These are phyloP conservation scores for Xylaria sp. DNA, from an alignment of 2,329 filamentous ascomycete genomes.

Conservation along the genomic window DNA sequence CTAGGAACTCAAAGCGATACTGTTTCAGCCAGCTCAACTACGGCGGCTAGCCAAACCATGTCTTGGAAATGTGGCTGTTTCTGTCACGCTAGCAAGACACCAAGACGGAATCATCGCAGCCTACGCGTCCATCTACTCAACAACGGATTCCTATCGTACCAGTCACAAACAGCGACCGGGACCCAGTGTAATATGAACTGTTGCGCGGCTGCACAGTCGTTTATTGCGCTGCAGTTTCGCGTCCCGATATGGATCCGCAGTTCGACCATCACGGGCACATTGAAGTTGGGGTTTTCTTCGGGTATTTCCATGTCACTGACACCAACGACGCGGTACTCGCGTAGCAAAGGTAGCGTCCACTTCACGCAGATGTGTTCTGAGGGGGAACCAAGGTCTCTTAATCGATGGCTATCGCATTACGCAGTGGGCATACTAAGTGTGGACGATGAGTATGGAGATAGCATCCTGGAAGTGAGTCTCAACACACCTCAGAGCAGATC, in stretches of 20 bases:
- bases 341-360: background rate
- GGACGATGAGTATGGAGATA: background rate
- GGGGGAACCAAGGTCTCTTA: background rate
- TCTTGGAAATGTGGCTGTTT: background rate
- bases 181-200: slow-evolving; percentile 11
- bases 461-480: slow-evolving; percentile 1
- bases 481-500: background rate
- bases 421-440: background rate
- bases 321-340: background rate
- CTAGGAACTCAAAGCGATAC: background rate
- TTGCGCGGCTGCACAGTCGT: slow-evolving; percentile 8
- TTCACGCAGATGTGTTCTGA: background rate
- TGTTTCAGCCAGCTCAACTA: background rate
- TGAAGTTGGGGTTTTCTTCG: background rate
- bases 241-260: background rate
- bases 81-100: background rate
- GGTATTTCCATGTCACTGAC: slow-evolving; percentile 7
- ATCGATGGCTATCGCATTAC: background rate
- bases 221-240: slow-evolving; percentile 1
- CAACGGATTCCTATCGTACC: background rate
- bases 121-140: background rate
- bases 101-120: background rate
- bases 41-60: background rate
- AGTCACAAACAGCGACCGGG: background rate
- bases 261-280: background rate